Evolutionary conservation across 2,329 filamentous ascomycete genomes (phyloP), one percentile per base, ranked within the genome.

Genomic region (Daldinia eschscholtzii): DNA sequence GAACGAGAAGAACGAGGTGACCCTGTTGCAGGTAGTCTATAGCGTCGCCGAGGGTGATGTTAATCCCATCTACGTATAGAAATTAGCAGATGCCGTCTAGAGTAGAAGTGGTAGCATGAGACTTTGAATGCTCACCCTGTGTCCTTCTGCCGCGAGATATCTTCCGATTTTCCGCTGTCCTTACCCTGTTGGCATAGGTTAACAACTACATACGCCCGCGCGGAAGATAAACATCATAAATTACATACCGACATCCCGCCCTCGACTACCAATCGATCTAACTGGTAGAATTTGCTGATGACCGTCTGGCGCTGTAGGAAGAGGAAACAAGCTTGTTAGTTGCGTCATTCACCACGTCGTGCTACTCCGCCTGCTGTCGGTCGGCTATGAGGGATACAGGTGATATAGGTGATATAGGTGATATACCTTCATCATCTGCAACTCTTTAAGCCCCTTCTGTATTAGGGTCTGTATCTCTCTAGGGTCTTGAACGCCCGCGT

Each of bases 231-330:
- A 20, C 6, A 15, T 13, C 48, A 18, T n/a, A 35, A 37, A 46
- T n/a, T 60, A 83, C 87, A 72, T 86, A 93, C 91, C 76, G 91
- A 89, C 80, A 93, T 91, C 66, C 93, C 91, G 18, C 92, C 92
- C 81, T 99, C 96, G 0, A 99, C 93, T 13, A 99, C 96, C 81
- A 99, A 87, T 77, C 90, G 87, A 78, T 98, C 94, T 70, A 97
- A 81, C 82, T 98, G 92, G 83, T 93, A 98, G 83, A 98, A 98
- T 79, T 97, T 93, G 79, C 94, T 97, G 77, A 99, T 89, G 57
- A 96, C 87, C 10, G 95, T 97, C 91, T 98, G 96, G 79, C 96
- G 91, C 96, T 98, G 83, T 35, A 57, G 18, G 53, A 57, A 18
- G 35, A 57, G 20, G 26, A 63, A 37, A 52, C 35, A 26, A 5